Evolutionary conservation across 345 rosid species (phyloP).

Genomic region (Lumnitzera racemosa): DNA sequence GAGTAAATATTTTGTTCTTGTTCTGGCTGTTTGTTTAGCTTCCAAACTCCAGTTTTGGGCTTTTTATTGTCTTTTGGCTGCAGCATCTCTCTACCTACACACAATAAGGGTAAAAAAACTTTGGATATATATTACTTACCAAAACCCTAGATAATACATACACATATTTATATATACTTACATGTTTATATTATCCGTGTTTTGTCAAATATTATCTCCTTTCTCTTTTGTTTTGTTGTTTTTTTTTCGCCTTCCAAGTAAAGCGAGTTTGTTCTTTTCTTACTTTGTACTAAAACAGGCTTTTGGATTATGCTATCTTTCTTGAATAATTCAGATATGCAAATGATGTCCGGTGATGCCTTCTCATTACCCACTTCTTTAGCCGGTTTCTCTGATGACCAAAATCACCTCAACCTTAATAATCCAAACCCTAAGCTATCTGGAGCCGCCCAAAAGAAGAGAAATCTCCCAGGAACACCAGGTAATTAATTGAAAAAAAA

Average conservation of each 20-base stretch:
- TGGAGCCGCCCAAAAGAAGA: constrained; percentile 50
- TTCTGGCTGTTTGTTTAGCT: constrained; percentile 22
- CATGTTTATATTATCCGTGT: too few relatives aligned
- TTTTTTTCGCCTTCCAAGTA: constrained; percentile 4
- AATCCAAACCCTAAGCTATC: constrained; percentile 52
- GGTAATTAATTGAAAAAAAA: constrained; percentile 24
- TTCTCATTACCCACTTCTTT: constrained; percentile 38
- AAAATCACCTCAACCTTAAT: constrained; percentile 8
- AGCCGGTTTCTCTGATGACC: constrained; percentile 45
- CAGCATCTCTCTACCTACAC: too few relatives aligned
- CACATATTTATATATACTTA: too few relatives aligned
- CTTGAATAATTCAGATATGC: constrained; percentile 28
- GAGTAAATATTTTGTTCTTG: constrained; percentile 11
- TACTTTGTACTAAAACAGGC: constrained; percentile 37
- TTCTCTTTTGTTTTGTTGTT: neutral
- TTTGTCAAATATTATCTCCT: neutral
- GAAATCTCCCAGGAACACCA: constrained; percentile 96
- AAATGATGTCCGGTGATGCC: constrained; percentile 72
- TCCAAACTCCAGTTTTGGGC: constrained; percentile 32
- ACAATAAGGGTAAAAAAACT: too few relatives aligned
- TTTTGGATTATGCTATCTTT: constrained; percentile 38
- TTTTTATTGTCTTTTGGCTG: constrained; percentile 65
- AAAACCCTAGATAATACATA: too few relatives aligned
- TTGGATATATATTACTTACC: too few relatives aligned
- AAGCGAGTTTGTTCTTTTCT: constrained; percentile 30